Base-by-base conservation (phyloP, 78 protist genomes). In the Capsaspora owczarzaki region DNA sequence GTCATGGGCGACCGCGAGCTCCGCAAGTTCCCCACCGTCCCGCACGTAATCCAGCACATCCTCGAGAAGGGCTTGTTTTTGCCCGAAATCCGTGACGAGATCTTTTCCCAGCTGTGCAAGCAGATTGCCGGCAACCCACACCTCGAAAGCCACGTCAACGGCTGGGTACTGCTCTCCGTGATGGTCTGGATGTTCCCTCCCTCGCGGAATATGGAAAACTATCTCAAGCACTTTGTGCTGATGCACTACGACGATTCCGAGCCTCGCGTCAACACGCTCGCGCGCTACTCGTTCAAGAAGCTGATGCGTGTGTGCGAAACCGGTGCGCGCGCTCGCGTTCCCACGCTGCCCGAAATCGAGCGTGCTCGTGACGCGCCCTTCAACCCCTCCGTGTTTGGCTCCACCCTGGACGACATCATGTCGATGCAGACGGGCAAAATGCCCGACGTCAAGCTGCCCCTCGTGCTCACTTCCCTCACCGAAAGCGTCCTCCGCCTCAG, bases 381-480 rank as follows among this genome's bases (percentile, higher is more conserved):
- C 61, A 42, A 44, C 23, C 78, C 78, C 43, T 72, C 78, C 38
- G 60, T 72, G 61, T 72, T 44, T 25, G 49, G 49, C 41, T 14
- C 1, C n/a, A 42, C 61, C 6, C 78, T 72, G 42, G 78, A 42
- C 23, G 78, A 72, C 35, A 42, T 72, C 10, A 72, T 72, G 78
- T 22, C 2, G 35, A 2, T 44, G 78, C 78, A 72, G 40, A 0
- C 42, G 38, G 41, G 22, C 42, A 2, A 3, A 0, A 22, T 4
- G 22, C 61, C 78, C 22, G 78, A 44, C 23, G 22, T 6, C 12
- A 8, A 33, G 20, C 10, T n/a, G 16, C 61, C 78, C 31, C 53
- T 2, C 41, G 38, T 76, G 27, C 42, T 76, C 23, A 1, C 49
- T 6, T 0, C 27, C 46, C 80, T 76, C 14, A 0, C 41, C 23